Conservation (phyloP, 2,329 filamentous ascomycete genomes). For the Epicoccum sorghinum region DNA sequence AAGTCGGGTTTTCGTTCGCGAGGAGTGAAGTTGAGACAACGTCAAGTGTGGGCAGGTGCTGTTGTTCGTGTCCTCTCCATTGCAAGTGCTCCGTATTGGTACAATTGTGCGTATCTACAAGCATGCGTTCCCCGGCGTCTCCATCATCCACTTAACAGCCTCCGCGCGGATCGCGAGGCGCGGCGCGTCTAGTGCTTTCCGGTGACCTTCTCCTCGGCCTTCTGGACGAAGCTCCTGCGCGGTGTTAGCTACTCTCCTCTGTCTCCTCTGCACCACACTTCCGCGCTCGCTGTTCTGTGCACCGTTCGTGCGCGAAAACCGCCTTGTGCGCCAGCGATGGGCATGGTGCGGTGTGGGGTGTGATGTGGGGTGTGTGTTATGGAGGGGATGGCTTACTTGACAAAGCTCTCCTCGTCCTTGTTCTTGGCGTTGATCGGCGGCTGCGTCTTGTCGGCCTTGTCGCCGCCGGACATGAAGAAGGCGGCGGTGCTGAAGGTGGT, state of each 20-base stretch:
- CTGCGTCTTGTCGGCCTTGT: constrained; percentile 47
- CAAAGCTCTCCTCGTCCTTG: constrained; percentile 72
- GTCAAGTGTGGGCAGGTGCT: no score
- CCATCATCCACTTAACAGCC: no score
- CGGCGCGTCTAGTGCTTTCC: constrained; percentile 23
- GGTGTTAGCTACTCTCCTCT: background rate
- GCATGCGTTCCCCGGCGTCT: background rate
- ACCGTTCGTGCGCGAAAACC: no score
- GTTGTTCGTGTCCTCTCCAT: constrained; percentile 1
- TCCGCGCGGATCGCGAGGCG: background rate
- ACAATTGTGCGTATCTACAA: constrained; percentile 44
- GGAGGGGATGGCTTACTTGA: constrained; percentile 60
- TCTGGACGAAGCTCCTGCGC: constrained; percentile 46
- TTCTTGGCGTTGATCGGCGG: constrained; percentile 69
- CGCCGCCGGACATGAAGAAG: constrained; percentile 48
- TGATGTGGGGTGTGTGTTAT: no score
- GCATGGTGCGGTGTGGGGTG: background rate
- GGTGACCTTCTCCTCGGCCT: constrained; percentile 41
- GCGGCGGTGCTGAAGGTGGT: constrained; percentile 44
- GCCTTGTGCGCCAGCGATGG: background rate
- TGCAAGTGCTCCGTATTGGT: constrained; percentile 29
- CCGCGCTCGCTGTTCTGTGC: no score
- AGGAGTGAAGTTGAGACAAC: no score
- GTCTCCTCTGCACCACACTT: no score
- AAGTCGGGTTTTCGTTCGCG: no score